Base-by-base conservation (phyloP, 805 yeast species). In the Myxozyma monticola region DNA sequence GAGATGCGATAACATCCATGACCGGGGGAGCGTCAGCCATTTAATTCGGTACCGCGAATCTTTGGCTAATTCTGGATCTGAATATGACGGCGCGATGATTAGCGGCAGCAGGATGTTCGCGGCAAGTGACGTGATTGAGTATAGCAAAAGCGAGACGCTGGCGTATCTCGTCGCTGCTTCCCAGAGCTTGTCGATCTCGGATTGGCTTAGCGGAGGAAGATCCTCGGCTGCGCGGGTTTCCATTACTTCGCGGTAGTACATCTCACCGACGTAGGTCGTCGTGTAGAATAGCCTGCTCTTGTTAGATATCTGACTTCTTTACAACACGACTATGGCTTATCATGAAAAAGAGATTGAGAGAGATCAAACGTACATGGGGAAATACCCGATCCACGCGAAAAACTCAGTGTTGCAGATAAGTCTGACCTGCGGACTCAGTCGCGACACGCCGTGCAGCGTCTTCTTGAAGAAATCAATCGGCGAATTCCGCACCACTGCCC, bases 181-280 rank as follows among this genome's bases (percentile, higher is more conserved):
- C 43, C 71, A 59, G 2, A 77, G 49, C 35, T 61, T 65, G 28
- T 68, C 66, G 4, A 68, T 65, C 26, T 74, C 75, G 7, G 49
- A 60, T 2, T 56, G 62, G 0, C 77, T 73, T 29, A 78, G 62
- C 1, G 69, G 65, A 2, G 69, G 69, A 2, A 73, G 71, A 37
- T 68, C 71, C 15, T 70, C 62, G 21, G 63, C 62, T 20, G 21
- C 37, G 3, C 79, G 71, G 12, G 60, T 51, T 9, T 55, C 46
- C 37, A 62, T 65, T 28, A 62, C 56, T 49, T 77, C 77, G 37
- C 63, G 68, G 28, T 71, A 66, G 65, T 78, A 80, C 14, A 81
- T 65, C 51, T 78, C 84, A 0, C 84, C 84, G 15, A 81, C 84
- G 63, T 80, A 81, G 0, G 84, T 79, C 2, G 85, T 77, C 2